These are phyloP conservation scores for Fusarium sp. DNA, from an alignment of 2,329 filamentous ascomycete genomes.

Conservation along the genomic window DNA sequence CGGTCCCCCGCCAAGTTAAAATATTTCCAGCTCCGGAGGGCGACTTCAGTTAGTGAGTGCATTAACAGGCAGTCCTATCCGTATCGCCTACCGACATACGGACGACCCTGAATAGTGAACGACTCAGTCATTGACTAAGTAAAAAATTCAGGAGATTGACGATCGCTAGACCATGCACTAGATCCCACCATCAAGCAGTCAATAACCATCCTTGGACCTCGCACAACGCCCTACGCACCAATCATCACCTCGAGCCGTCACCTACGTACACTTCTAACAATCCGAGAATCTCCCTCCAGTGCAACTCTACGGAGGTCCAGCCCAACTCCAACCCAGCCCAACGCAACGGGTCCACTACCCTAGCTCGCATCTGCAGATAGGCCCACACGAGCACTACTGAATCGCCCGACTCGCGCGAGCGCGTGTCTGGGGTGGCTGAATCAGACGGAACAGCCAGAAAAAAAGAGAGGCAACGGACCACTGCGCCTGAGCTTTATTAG, in stretches of 20 bases:
- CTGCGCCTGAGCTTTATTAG: constrained; percentile 27
- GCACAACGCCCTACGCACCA: constrained; percentile 17
- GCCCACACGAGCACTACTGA: constrained; percentile 36
- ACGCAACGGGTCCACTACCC: constrained; percentile 38
- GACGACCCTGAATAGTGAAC: constrained; percentile 3
- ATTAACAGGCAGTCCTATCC: not conserved
- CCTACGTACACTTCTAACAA: constrained; percentile 16
- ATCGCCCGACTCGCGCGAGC: constrained; percentile 39
- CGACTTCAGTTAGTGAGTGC: constrained; percentile 30
- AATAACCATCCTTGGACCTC: constrained; percentile 8
- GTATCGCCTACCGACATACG: not conserved
- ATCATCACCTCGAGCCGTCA: constrained; percentile 21
- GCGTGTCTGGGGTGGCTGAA: constrained; percentile 45
- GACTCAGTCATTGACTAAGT: constrained; percentile 20
- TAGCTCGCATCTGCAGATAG: constrained; percentile 29
- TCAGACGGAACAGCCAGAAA: constrained; percentile 35
- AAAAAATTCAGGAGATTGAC: constrained; percentile 9
- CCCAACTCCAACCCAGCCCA: constrained; percentile 34
- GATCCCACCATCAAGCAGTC: constrained; percentile 10
- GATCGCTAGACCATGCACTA: constrained; percentile 1
- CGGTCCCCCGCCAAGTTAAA: constrained; percentile 35
- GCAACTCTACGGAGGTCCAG: constrained; percentile 21
- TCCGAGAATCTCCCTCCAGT: constrained; percentile 9
- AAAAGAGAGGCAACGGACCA: constrained; percentile 29
- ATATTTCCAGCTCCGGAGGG: constrained; percentile 31